Evolutionary conservation across 805 yeast species (phyloP).

Genomic region (Diddensiella transvaalensis): DNA sequence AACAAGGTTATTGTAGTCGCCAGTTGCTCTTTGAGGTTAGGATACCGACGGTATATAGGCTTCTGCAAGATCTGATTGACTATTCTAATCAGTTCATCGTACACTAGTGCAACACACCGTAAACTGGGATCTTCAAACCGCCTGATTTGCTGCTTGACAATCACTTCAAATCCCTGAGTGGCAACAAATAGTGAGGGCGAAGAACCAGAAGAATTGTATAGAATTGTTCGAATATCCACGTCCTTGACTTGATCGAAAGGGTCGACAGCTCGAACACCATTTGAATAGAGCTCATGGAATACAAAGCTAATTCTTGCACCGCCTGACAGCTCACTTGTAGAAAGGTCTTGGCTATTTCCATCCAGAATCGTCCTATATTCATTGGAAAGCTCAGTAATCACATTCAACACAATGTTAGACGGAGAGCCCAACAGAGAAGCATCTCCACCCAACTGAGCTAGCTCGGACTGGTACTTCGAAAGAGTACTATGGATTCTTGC

Average conservation of each 20-base stretch:
- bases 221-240: conserved; percentile 91
- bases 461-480: conserved; percentile 78
- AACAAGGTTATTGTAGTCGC: conserved; percentile 75
- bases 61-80: conserved; percentile 77
- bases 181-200: conserved; percentile 96
- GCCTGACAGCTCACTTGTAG: conserved; percentile 88
- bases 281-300: conserved; percentile 91
- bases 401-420: conserved; percentile 80
- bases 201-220: conserved; percentile 95
- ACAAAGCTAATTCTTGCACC: conserved; percentile 98
- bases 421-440: conserved; percentile 69
- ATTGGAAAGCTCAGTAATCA: conserved; percentile 88
- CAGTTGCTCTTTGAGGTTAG: conserved; percentile 82
- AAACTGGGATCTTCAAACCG: conserved; percentile 92
- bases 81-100: conserved; percentile 91
- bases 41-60: conserved; percentile 83
- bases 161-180: conserved; percentile 93
- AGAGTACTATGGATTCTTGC: conserved; percentile 81
- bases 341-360: conserved; percentile 88
- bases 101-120: conserved; percentile 83
- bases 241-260: conserved; percentile 97
- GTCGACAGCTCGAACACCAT: conserved; percentile 86
- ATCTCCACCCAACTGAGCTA: conserved; percentile 79
- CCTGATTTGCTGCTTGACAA: conserved; percentile 88
- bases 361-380: conserved; percentile 88